Conservation (phyloP, 768 basidiomycete genomes). For the Hortiboletus campestris region DNA sequence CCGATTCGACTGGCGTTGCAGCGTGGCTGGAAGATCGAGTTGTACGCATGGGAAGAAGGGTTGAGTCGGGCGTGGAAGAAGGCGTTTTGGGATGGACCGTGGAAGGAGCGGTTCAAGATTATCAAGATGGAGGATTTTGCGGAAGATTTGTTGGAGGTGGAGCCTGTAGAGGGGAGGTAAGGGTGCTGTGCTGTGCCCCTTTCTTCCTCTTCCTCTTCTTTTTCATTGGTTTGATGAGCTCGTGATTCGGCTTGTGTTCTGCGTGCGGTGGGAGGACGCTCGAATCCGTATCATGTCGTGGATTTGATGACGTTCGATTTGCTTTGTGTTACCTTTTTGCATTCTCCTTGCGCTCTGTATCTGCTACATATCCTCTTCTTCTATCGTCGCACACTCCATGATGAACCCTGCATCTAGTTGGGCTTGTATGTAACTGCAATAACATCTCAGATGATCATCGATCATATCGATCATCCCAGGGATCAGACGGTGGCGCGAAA, state of each 20-base stretch:
- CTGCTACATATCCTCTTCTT: neutral
- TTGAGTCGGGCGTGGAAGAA: slow-evolving; percentile 75
- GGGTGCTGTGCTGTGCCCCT: neutral
- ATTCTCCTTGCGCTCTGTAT: slow-evolving; percentile 12
- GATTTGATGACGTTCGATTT: neutral
- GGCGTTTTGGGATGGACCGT: slow-evolving; percentile 58
- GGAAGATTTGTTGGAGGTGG: slow-evolving; percentile 51
- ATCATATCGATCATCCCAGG: too few species aligned
- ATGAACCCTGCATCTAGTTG: neutral
- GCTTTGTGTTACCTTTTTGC: slow-evolving; percentile 1
- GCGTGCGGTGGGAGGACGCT: too few species aligned
- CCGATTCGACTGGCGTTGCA: slow-evolving; percentile 82
- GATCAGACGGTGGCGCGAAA: too few species aligned
- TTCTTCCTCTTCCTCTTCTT: neutral
- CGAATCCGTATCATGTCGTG: too few species aligned
- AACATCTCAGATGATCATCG: too few species aligned
- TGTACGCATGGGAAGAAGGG: slow-evolving; percentile 89
- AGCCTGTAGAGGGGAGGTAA: slow-evolving; percentile 19
- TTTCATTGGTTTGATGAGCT: neutral
- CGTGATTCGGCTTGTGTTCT: neutral
- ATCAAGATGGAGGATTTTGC: slow-evolving; percentile 70
- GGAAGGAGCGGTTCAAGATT: slow-evolving; percentile 46
- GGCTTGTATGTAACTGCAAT: slow-evolving; percentile 1
- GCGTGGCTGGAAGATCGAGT: slow-evolving; percentile 91
- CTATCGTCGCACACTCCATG: neutral